Evolutionary conservation across 2,329 filamentous ascomycete genomes (phyloP).

Genomic region (Aspergillus ibericus): DNA sequence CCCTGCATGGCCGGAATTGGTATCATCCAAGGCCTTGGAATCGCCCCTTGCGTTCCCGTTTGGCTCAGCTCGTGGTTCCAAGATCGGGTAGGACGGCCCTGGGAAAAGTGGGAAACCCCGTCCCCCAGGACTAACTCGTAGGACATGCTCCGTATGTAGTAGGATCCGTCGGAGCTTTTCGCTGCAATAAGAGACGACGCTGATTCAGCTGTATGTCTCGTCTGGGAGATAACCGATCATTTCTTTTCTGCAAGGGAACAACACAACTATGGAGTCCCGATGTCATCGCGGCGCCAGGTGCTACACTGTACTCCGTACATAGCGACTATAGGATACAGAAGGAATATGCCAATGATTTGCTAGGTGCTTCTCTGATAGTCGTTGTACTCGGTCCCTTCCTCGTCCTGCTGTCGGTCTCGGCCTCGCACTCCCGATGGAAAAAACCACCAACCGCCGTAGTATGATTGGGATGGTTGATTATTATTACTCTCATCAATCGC

Average conservation of each 20-base stretch:
- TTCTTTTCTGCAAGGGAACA: slow-evolving; percentile 15
- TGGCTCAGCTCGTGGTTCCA: slow-evolving; percentile 22
- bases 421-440: background rate
- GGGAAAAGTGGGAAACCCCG: slow-evolving; percentile 4
- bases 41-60: slow-evolving; percentile 19
- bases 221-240: slow-evolving; percentile 2
- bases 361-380: background rate
- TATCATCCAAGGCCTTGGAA: slow-evolving; percentile 13
- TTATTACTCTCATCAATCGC: slow-evolving; percentile 15
- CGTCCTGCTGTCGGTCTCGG: background rate
- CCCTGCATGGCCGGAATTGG: slow-evolving; percentile 19
- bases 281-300: slow-evolving; percentile 2
- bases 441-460: slow-evolving; percentile 1
- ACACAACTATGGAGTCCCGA: slow-evolving; percentile 5
- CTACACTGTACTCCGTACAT: too few species aligned
- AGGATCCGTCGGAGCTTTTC: slow-evolving; percentile 11
- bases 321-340: background rate
- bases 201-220: slow-evolving; percentile 12
- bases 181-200: background rate
- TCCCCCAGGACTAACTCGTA: too few species aligned
- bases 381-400: background rate
- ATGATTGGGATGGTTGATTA: slow-evolving; percentile 7
- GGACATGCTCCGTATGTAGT: too few species aligned
- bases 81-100: slow-evolving; percentile 21
- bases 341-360: background rate